Evolutionary conservation across 2,329 filamentous ascomycete genomes (phyloP).

Genomic region (Trichophyton verrucosum): DNA sequence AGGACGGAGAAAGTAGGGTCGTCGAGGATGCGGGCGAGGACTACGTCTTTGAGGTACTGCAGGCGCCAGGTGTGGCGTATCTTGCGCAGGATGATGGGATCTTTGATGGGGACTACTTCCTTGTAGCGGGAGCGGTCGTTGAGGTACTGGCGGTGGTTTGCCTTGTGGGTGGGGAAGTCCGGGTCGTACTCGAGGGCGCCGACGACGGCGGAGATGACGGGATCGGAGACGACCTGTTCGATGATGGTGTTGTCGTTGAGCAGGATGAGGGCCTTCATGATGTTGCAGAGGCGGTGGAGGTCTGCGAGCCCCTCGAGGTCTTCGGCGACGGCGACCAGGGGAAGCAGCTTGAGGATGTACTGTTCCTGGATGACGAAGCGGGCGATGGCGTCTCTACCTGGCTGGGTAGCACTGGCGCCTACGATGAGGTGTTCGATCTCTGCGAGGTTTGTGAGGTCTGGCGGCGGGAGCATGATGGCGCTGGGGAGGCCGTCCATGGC

Average conservation of each 20-base stretch:
- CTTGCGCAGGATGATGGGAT: slow-evolving; percentile 68
- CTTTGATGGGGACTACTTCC: slow-evolving; percentile 87
- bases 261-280: slow-evolving; percentile 92
- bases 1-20: slow-evolving; percentile 96
- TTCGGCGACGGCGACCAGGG: slow-evolving; percentile 77
- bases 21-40: slow-evolving; percentile 87
- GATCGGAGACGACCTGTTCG: slow-evolving; percentile 82
- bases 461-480: slow-evolving; percentile 60
- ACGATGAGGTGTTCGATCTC: slow-evolving; percentile 82
- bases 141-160: slow-evolving; percentile 89
- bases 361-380: slow-evolving; percentile 78
- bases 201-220: slow-evolving; percentile 80
- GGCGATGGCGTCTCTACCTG: slow-evolving; percentile 70
- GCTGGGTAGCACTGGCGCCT: slow-evolving; percentile 58
- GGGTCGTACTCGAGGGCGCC: slow-evolving; percentile 96
- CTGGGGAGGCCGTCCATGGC: slow-evolving; percentile 58
- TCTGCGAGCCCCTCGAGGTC: slow-evolving; percentile 78
- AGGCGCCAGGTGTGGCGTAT: slow-evolving; percentile 94
- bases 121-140: slow-evolving; percentile 82
- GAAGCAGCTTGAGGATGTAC: slow-evolving; percentile 77
- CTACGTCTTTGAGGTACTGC: slow-evolving; percentile 97
- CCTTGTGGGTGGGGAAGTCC: slow-evolving; percentile 94
- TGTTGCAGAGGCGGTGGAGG: slow-evolving; percentile 85
- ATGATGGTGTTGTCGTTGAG: slow-evolving; percentile 93
- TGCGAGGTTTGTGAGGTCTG: slow-evolving; percentile 66